Base-by-base conservation (phyloP, 192 early-diverging fungal genomes). In the Phlyctochytrium bullatum region DNA sequence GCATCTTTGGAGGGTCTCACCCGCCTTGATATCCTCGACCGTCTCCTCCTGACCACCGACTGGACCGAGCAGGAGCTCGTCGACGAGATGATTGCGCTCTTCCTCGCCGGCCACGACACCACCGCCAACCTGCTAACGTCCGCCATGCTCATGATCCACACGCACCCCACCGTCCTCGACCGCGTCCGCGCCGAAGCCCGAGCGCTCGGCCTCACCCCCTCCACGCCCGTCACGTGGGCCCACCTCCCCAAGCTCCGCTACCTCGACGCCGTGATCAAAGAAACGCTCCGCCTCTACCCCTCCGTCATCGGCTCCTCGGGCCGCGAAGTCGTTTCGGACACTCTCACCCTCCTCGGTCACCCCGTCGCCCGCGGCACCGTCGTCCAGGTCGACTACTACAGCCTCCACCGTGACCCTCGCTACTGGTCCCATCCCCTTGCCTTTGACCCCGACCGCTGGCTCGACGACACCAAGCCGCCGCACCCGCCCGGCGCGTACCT, bases 371-470 rank as follows among this genome's bases (percentile, higher is more conserved):
- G 6, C 12, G 54, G 54, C 14, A 72, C 76, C 1, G 25, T 27
- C 10, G 29, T 83, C 12, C 27, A 69, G 27, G 52, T 75, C 25
- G 29, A 73, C 57, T 51, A 80, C 40, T 53, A 61, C 3, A 66
- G 25, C 2, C 27, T 83, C 28, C 81, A 83, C 47, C 16, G 59
- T 33, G 63, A 73, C 33, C 23, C 23, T 24, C 25, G 34, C 30
- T 73, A 76, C 56, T 78, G 74, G 71, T 23, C 35, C 0, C 36
- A 78, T 20, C 71, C 78, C 1, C 36, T 60, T 17, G 59, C 29
- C n/a, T 83, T 78, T 60, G 62, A 71, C 34, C 81, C 81, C 4
- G 74, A 76, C 29, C 27, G 81, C 29, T 83, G 72, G 72, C 34
- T 61, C 17, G 77, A 66, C 2, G 14, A 10, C 20, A 25, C 4